Base-by-base conservation (phyloP, 208 protist species). In the Leishmania tropica region DNA sequence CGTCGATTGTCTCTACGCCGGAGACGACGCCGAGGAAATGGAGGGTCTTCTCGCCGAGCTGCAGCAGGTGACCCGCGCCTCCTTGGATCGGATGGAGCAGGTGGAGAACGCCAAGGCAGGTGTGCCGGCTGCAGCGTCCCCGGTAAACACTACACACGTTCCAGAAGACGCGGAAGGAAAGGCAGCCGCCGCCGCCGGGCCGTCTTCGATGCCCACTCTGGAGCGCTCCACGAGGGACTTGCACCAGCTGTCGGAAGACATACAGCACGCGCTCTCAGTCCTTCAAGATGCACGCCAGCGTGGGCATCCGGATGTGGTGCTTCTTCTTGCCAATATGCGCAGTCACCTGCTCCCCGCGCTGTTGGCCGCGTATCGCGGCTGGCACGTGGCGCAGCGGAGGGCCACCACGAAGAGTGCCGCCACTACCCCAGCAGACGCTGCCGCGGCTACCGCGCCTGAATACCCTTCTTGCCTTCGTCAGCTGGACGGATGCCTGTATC, bases 401-500 rank as follows among this genome's bases (percentile, higher is more conserved):
- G 2, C 35, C 15, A 35, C 6, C 28, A 24, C 47, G 53, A 74
- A 56, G 28, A 42, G 28, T 45, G 40, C 24, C 17, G 28, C 19
- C 28, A 54, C 28, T 53, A 71, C 13, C 60, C 17, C 60, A 37
- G 13, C 70, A 60, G 77, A 54, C 3, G 47, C 76, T 11, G 24
- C 76, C n/a, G 76, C 75, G 3, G 56, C 75, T 24, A 31, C 56
- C 21, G 37, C 13, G 24, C 15, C 48, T 45, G 75, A 78, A 64
- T 64, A 2, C 10, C 76, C 64, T 24, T n/a, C 64, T 3, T 45
- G n/a, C 28, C 83, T 86, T 45, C 75, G 78, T 28, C 70, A 42
- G 35, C 31, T 82, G 28, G 83, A 86, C 35, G 78, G 77, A 19
- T 86, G 83, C 51, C 68, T 82, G 47, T 86, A 64, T 40, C 83